A percentile compares a stretch with the other conserved stretches of the same genome.
These are phyloP conservation scores for Pythium brachiatum DNA, from an alignment of 352 stramenopile species.

Conservation along the genomic window DNA sequence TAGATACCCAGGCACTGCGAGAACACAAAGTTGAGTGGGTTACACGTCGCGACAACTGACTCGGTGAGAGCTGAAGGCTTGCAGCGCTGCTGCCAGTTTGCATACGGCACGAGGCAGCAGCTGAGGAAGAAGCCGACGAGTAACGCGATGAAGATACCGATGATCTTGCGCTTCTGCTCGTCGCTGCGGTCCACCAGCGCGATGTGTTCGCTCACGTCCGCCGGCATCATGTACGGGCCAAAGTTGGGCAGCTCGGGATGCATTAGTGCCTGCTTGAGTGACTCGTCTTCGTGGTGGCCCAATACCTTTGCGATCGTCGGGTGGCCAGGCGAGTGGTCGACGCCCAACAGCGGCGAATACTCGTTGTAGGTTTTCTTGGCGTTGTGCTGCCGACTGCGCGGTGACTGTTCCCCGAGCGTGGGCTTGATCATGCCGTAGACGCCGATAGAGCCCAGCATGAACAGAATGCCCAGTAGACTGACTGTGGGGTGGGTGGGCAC, in stretches of 20 bases:
- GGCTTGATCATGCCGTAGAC: constrained; percentile 81
- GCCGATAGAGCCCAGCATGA: constrained; percentile 77
- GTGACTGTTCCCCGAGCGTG: constrained; percentile 31
- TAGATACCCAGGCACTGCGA: constrained; percentile 84
- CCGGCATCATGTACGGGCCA: constrained; percentile 73
- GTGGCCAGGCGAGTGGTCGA: neutral
- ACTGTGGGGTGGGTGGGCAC: constrained; percentile 52
- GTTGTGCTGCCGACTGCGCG: constrained; percentile 12
- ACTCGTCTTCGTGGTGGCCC: constrained; percentile 33
- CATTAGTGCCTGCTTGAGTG: constrained; percentile 52
- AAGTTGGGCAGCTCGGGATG: constrained; percentile 82
- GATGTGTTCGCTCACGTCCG: constrained; percentile 58
- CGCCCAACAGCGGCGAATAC: constrained; percentile 34
- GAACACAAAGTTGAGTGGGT: constrained; percentile 82
- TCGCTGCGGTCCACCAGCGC: constrained; percentile 42
- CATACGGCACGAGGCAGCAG: constrained; percentile 75
- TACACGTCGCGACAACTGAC: constrained; percentile 56
- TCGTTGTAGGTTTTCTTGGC: constrained; percentile 17
- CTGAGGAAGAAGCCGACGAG: constrained; percentile 69
- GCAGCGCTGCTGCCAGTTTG: constrained; percentile 70
- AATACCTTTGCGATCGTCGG: constrained; percentile 4
- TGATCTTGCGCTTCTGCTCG: constrained; percentile 55
- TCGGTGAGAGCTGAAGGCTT: constrained; percentile 30
- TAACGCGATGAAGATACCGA: constrained; percentile 63
- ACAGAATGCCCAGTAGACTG: constrained; percentile 64